A percentile compares a stretch with the other conserved stretches of the same genome.
These are phyloP conservation scores for Thraustochytrium sp. DNA, from an alignment of 352 stramenopile genomes.

Conservation along the genomic window DNA sequence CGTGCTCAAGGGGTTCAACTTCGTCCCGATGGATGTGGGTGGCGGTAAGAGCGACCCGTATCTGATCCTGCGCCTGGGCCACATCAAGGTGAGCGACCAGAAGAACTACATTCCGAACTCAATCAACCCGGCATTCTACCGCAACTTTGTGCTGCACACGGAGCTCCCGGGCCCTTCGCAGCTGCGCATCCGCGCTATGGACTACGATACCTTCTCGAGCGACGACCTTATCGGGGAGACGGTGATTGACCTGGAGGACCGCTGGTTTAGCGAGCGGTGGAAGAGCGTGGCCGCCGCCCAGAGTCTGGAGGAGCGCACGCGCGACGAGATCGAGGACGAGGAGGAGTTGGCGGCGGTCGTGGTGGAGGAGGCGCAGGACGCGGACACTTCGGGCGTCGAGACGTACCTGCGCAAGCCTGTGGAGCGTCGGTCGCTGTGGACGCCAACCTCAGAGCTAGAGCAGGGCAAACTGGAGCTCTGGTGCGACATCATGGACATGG, in stretches of 20 bases:
- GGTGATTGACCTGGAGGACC: conserved; percentile 83
- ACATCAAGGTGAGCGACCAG: conserved; percentile 71
- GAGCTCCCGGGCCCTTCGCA: conserved; percentile 73
- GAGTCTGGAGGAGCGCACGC: conserved; percentile 57
- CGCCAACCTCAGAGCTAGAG: conserved; percentile 63
- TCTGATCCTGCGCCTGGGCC: conserved; percentile 68
- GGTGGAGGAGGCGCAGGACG: conserved; percentile 32
- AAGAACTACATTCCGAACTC: conserved; percentile 68
- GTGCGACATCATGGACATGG: conserved; percentile 74
- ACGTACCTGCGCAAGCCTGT: conserved; percentile 66
- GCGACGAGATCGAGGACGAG: conserved; percentile 33
- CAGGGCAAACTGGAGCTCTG: conserved; percentile 70
- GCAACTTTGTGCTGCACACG: conserved; percentile 78
- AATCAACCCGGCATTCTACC: conserved; percentile 75
- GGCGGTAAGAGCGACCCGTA: conserved; percentile 77
- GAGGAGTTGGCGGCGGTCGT: background rate
- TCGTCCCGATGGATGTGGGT: conserved; percentile 71
- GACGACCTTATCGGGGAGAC: conserved; percentile 84
- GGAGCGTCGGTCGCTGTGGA: conserved; percentile 74
- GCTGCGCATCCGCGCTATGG: conserved; percentile 77
- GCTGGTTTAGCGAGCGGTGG: conserved; percentile 79
- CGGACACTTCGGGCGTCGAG: background rate
- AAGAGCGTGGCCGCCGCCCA: conserved; percentile 59
- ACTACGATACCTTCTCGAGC: conserved; percentile 73
- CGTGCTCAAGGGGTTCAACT: conserved; percentile 67